phyloP scores from a whole-genome alignment of 2,329 filamentous ascomycete genomes.

The Cercospora sesami region DNA sequence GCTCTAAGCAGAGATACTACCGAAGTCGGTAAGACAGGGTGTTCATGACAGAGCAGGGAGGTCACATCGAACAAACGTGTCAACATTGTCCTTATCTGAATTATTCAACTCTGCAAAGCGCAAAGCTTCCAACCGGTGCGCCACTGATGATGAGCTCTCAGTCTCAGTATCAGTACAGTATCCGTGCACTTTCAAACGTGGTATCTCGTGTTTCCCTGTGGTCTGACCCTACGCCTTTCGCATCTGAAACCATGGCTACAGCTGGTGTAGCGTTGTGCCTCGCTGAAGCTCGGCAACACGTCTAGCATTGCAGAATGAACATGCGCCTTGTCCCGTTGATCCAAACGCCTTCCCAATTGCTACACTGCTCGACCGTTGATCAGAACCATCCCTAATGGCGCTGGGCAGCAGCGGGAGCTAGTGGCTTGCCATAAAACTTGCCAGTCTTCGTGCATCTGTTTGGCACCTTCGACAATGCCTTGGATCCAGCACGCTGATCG shows the following conservation, averaged over 20 bases:
- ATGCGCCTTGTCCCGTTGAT: background rate
- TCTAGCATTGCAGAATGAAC: background rate
- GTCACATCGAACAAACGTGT: background rate
- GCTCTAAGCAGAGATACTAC: background rate
- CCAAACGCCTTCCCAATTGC: background rate
- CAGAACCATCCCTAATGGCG: conserved; percentile 8
- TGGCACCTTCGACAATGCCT: background rate
- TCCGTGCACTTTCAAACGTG: background rate
- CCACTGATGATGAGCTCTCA: background rate
- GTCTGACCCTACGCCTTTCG: background rate
- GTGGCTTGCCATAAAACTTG: background rate
- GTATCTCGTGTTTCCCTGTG: background rate
- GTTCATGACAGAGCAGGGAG: background rate
- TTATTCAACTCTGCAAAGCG: background rate
- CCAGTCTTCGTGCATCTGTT: background rate
- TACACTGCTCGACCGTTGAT: background rate
- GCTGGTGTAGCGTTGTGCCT: background rate
- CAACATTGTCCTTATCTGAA: background rate
- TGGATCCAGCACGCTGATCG: background rate
- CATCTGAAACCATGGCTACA: background rate
- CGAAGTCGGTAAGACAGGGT: background rate
- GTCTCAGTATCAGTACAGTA: background rate
- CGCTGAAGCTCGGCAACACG: background rate
- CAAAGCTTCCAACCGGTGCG: background rate
- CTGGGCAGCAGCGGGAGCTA: background rate